These are phyloP conservation scores for Zygosaccharomyces lentus DNA, from an alignment of 805 yeast genomes.

Conservation along the genomic window DNA sequence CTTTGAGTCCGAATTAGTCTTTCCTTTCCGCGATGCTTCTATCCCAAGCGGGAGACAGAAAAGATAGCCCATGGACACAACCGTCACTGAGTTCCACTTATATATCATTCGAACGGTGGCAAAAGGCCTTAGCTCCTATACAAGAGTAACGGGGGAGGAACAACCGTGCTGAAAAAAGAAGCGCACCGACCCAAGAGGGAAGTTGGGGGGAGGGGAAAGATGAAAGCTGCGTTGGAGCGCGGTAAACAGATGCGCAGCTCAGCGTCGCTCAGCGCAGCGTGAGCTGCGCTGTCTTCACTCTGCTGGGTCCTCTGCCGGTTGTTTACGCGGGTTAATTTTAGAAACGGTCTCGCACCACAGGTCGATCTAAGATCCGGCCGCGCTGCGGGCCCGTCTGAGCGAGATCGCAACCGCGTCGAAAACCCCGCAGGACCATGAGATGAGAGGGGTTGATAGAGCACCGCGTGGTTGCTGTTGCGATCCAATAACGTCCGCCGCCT, in stretches of 20 bases:
- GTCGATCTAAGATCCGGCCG: constrained; percentile 3
- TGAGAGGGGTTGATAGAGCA: background rate
- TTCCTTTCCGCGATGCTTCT: constrained; percentile 4
- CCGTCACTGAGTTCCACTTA: background rate
- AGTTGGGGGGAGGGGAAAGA: background rate
- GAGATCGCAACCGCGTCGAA: constrained; percentile 7
- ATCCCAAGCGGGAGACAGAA: background rate
- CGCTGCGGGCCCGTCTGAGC: background rate
- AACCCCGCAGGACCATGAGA: background rate
- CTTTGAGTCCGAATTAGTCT: constrained; percentile 3
- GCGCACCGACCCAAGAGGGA: background rate
- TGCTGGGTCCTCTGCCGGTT: background rate
- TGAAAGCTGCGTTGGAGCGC: background rate
- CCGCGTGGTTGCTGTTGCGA: constrained; percentile 8
- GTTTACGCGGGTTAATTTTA: background rate
- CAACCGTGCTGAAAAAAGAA: background rate
- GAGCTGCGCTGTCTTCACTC: background rate
- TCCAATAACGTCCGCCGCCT: background rate
- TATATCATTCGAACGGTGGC: background rate
- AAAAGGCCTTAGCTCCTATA: background rate
- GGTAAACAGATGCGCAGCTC: background rate
- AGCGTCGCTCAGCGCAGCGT: too few species aligned
- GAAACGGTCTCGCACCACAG: background rate
- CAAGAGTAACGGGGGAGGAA: background rate
- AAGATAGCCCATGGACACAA: background rate